phyloP scores from a whole-genome alignment of 2,329 filamentous ascomycete species.

The Monilinia aucupariae region DNA sequence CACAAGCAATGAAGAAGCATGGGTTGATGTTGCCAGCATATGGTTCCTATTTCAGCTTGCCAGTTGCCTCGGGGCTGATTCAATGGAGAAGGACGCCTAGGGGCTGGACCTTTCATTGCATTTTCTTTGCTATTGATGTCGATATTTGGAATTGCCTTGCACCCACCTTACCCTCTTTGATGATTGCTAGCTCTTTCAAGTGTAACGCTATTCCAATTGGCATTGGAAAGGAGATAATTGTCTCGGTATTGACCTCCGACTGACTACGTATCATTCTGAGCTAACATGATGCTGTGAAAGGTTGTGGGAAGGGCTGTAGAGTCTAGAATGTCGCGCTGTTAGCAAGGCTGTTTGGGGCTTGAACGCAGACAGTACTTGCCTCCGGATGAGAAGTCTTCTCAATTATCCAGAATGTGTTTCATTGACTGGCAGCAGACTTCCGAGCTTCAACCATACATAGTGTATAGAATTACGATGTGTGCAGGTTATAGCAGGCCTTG shows the following conservation, averaged over 20 bases:
- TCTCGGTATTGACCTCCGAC: neutral
- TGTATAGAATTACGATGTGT: neutral
- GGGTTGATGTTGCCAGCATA: neutral
- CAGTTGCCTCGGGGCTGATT: neutral
- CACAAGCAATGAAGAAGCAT: neutral
- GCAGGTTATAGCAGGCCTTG: neutral
- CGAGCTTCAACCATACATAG: neutral
- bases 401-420: neutral
- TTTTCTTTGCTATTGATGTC: neutral
- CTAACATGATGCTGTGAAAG: neutral
- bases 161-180: too few species aligned
- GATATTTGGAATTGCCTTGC: neutral
- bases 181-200: neutral
- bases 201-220: neutral
- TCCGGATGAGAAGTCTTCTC: neutral
- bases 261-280: neutral
- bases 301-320: neutral
- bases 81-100: neutral
- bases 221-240: neutral
- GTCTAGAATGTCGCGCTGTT: neutral
- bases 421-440: neutral
- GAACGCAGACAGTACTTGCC: neutral
- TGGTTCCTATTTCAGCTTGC: neutral
- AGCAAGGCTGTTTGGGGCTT: neutral
- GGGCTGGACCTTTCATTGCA: neutral